Evolutionary conservation across 306 rosid species (phyloP), one percentile per base, ranked within the genome.

Genomic region (Hippophae tibetana): DNA sequence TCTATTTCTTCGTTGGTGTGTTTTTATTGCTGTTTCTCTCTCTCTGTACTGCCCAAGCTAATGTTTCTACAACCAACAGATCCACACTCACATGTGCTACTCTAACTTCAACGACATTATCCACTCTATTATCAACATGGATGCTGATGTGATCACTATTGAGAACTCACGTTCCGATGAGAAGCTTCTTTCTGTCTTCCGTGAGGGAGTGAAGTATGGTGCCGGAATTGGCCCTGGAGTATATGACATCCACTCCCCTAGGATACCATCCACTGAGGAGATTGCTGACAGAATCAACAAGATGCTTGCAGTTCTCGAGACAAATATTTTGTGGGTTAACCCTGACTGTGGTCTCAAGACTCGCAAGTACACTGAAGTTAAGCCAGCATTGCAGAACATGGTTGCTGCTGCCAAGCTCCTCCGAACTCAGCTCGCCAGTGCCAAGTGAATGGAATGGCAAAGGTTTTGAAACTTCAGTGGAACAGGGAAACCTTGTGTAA

Each of bases 61-160:
- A 60, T 54, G 2, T 46, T 47, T 55, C 1, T 13, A 60, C 53
- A 65, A 59, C 58, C 54, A 7, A 63, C 94, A 89, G 97, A 86
- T 89, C 74, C 97, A 89, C 82, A 89, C 97, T 23, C 97, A 89
- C 87, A 89, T 89, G 97, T 89, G 97, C 81, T 89, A 89, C 74
- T 89, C 97, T 10, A 78, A 89, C 96, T 89, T 89, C 74, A 89
- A 89, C 58, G 96, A 89, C 81, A 89, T 89, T 65, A 89, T 89
- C 76, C 96, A 89, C 78, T 89, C 96, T 0, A 89, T 89, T 72
- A 89, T 89, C 6, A 76, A 89, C 46, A 89, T 89, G 96, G 96
- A 89, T 60, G 96, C 96, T 8, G 96, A 89, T 47, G 96, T 89
- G 52, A 89, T 89, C 80, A 89, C 96, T 65, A 89, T 89, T 49